A percentile compares a stretch with the other conserved stretches of the same genome.
Evolutionary conservation across 2,329 filamentous ascomycete species (phyloP).

Genomic region (Diaporthe helianthi): DNA sequence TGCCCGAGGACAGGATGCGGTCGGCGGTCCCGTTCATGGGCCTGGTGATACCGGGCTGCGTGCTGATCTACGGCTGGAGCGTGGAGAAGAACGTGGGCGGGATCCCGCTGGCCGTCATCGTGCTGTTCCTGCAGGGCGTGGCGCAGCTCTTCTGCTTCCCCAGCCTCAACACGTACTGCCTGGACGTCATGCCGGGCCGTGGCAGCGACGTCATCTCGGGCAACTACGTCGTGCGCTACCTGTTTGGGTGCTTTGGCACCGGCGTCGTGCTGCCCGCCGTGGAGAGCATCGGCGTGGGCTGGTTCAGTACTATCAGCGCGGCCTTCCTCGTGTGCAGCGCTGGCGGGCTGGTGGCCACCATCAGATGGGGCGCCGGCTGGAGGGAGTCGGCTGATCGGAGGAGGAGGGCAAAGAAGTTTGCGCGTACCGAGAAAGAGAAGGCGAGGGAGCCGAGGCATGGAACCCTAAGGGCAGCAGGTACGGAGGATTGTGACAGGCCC

Average conservation of each 20-base stretch:
- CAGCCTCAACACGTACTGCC: conserved; percentile 75
- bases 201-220: conserved; percentile 79
- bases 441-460: background rate
- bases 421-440: conserved; percentile 31
- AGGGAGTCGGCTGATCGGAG: conserved; percentile 59
- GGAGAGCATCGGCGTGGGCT: conserved; percentile 78
- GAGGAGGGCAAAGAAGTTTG: conserved; percentile 47
- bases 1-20: conserved; percentile 74
- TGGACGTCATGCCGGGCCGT: conserved; percentile 78
- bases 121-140: conserved; percentile 73
- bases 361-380: conserved; percentile 58
- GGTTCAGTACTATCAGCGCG: conserved; percentile 77
- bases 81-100: conserved; percentile 49
- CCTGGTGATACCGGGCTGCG: conserved; percentile 66
- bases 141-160: conserved; percentile 75
- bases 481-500: background rate
- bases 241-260: conserved; percentile 75
- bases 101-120: conserved; percentile 63
- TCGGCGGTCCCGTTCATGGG: conserved; percentile 67
- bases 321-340: conserved; percentile 59
- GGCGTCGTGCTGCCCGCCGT: conserved; percentile 77
- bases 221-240: conserved; percentile 80
- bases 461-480: too few relatives aligned
- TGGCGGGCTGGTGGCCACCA: conserved; percentile 53
- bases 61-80: conserved; percentile 73